phyloP scores from a whole-genome alignment of 805 yeast genomes.

The Ogataea methylovora region DNA sequence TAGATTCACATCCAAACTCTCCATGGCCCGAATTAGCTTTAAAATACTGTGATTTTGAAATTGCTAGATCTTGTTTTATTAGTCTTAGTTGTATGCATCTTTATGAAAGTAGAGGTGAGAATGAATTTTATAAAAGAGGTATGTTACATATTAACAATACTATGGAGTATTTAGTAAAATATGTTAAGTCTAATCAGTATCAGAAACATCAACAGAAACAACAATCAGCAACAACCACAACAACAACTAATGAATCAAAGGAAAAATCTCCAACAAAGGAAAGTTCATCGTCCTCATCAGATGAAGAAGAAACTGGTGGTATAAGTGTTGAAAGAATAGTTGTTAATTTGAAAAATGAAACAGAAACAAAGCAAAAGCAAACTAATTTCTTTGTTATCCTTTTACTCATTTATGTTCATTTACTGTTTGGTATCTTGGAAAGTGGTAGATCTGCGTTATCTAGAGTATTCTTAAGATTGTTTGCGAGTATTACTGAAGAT shows the following conservation, averaged over 20 bases:
- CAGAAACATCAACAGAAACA: background rate
- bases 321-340: slow-evolving; percentile 28
- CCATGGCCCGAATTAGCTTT: slow-evolving; percentile 58
- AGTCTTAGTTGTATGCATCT: slow-evolving; percentile 50
- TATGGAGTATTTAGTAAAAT: slow-evolving; percentile 45
- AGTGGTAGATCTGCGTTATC: slow-evolving; percentile 47
- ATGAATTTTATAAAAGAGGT: slow-evolving; percentile 44
- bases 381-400: slow-evolving; percentile 40
- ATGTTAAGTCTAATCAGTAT: slow-evolving; percentile 26
- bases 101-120: slow-evolving; percentile 47
- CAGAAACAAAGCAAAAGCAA: slow-evolving; percentile 28
- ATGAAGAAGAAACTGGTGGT: background rate
- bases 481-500: slow-evolving; percentile 43
- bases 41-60: slow-evolving; percentile 48
- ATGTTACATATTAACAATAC: slow-evolving; percentile 48
- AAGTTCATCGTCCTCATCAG: background rate
- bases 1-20: slow-evolving; percentile 53
- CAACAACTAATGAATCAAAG: background rate
- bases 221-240: background rate
- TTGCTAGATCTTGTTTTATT: slow-evolving; percentile 51
- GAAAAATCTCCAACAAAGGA: background rate
- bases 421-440: slow-evolving; percentile 45
- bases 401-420: slow-evolving; percentile 45
- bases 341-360: slow-evolving; percentile 28
- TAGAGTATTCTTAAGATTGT: slow-evolving; percentile 39